Evolutionary conservation across 2,329 filamentous ascomycete species (phyloP), one percentile per base, ranked within the genome.

Genomic region (Talaromyces sp.): DNA sequence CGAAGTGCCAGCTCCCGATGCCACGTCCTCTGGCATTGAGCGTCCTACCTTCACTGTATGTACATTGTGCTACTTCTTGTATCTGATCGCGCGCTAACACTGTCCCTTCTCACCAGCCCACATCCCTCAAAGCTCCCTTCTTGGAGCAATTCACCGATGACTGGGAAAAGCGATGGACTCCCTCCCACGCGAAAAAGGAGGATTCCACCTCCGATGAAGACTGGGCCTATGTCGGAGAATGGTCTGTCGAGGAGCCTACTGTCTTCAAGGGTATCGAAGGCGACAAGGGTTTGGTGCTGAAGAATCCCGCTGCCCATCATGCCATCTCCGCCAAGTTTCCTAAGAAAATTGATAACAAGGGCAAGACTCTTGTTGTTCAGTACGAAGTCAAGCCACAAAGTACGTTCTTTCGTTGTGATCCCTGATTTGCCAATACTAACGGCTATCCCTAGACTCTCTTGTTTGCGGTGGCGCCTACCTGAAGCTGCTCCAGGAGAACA

Each of bases 331-430:
- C 94, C 80, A 97, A 97, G 79, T 97, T 99, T 81, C 86, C 89
- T 74, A 91, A 95, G 83, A 88, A 89, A 78, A 89, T 99, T 71
- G 89, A 97, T 79, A 94, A 95, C 85, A 97, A 93, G 85, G 91
- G 84, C 79, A 96, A 99, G 83, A 89, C 91, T 60, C 84, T 99
- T 53, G 94, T 99, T 66, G 91, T 99, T 56, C 94, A 99, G 79
- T 99, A 99, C 74, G 94, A 99, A 77, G 94, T 97, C 73, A 99
- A 99, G 85, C 89, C 97, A 65, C 94, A 99, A 80, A 91, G 90
- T 95, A 83, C 78, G 89, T 82, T 28, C 40, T 33, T 43, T 8
- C 57, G 51, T 8, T 6, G 9, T 8, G 37, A 28, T 39, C 10
- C 33, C 21, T 21, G 21, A n/a, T 25, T 7, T 8, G n/a, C 9